Evolutionary conservation across 768 basidiomycete genomes (phyloP), one percentile per base, ranked within the genome.

Genomic region (Pulveroboletus sp.): DNA sequence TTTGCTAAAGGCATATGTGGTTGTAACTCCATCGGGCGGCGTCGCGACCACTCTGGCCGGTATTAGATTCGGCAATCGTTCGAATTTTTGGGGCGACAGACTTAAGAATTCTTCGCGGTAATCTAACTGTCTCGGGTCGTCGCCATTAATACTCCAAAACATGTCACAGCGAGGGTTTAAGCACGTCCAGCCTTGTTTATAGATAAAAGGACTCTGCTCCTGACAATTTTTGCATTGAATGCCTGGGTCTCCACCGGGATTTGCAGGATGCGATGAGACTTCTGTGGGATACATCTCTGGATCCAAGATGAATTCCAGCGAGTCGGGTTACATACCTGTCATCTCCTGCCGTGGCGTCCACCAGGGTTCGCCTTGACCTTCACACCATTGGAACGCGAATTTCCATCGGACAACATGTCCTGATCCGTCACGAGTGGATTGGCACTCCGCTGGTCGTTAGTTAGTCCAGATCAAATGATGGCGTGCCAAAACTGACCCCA

Each of bases 321-420:
- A 26, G 11, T 40, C 15, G 8, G 41, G 28, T 12, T 37, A n/a
- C 12, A n/a, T 8, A 24, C 35, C 38, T 28, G n/a, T 18, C 37
- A 21, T 33, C 11, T 43, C 43, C 14, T 27, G 46, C 28, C 27
- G 58, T 9, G 55, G 56, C 67, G 45, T 40, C 78, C 79, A 81
- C 79, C 79, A 80, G 1, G 78, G 78, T 35, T 65, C 57, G 6
- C 68, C 86, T 70, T 91, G 89, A 38, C 73, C 77, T 52, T 83
- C 78, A 55, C 86, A 88, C 88, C 89, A 92, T 57, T 85, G 84
- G 56, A 92, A 92, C 5, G 84, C 82, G 58, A 92, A 90, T 63
- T 91, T 92, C 63, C 81, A 88, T 7, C 89, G 74, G 11, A 88
- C 75, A n/a, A 87, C 79, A n/a, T 67, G 70, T 10, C 78, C 77